Evolutionary conservation across 352 stramenopile genomes (phyloP).

Genomic region (Pythium dissimile): DNA sequence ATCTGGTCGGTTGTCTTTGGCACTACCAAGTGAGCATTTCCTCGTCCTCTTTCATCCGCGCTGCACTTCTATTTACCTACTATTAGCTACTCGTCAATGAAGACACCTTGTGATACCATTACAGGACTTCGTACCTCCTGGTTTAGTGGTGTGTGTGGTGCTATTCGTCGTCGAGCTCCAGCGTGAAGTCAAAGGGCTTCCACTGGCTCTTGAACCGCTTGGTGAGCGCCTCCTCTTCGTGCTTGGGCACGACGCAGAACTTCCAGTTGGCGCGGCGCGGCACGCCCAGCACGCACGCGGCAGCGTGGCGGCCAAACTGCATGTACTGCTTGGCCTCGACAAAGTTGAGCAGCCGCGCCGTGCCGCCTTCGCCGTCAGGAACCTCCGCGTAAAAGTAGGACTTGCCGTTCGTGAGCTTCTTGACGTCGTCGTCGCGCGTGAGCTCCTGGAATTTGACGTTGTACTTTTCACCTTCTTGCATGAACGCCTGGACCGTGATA

Average conservation of each 20-base stretch:
- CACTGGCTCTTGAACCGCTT: slow-evolving; percentile 60
- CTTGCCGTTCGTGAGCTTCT: slow-evolving; percentile 33
- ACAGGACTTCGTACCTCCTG: no score
- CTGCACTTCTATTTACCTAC: slow-evolving; percentile 5
- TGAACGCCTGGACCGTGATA: slow-evolving; percentile 40
- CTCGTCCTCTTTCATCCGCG: background rate
- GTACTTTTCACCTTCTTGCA: slow-evolving; percentile 69
- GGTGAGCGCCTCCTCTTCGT: slow-evolving; percentile 64
- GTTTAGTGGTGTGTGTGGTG: no score
- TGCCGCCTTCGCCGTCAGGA: slow-evolving; percentile 37
- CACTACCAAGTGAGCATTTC: slow-evolving; percentile 11
- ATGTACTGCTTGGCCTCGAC: slow-evolving; percentile 82
- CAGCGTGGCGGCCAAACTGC: slow-evolving; percentile 73
- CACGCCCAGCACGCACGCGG: slow-evolving; percentile 54
- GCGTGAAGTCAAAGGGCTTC: slow-evolving; percentile 74
- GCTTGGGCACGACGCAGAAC: slow-evolving; percentile 74
- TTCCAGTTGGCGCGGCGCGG: slow-evolving; percentile 78
- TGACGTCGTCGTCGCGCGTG: slow-evolving; percentile 32
- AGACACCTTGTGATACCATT: background rate
- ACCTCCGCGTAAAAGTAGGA: slow-evolving; percentile 70
- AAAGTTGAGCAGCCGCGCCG: slow-evolving; percentile 46
- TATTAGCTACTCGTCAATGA: background rate
- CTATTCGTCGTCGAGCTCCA: slow-evolving; percentile 32
- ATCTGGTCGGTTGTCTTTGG: slow-evolving; percentile 29
- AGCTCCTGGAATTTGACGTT: slow-evolving; percentile 65